A percentile compares a stretch with the other conserved stretches of the same genome.
These are phyloP conservation scores for Gossypium laxum DNA, from an alignment of 441 rosid species.

Conservation along the genomic window DNA sequence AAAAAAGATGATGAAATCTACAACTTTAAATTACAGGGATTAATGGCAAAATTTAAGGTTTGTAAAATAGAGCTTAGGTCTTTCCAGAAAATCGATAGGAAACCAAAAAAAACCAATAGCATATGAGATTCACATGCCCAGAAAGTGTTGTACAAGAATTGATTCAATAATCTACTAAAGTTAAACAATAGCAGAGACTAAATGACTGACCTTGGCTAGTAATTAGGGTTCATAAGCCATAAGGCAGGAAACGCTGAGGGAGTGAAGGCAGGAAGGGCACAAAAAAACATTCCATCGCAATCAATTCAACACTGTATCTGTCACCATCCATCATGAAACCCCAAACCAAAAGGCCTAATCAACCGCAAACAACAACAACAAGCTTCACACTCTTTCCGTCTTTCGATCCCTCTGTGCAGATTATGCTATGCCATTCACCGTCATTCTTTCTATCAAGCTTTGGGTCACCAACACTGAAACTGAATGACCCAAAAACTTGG, in stretches of 20 bases:
- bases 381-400: neutral
- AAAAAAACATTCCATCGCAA: neutral
- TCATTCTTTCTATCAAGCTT: neutral
- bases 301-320: neutral
- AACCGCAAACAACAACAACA: neutral
- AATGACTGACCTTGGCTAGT: neutral
- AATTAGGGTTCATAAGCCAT: neutral
- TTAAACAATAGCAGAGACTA: neutral
- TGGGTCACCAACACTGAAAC: neutral
- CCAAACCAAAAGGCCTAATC: neutral
- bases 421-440: too few relatives aligned
- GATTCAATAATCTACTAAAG: neutral
- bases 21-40: too few relatives aligned
- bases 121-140: neutral
- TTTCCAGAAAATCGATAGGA: slow-evolving; percentile 3
- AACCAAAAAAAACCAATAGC: neutral
- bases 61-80: neutral
- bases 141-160: neutral
- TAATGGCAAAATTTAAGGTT: neutral
- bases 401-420: neutral
- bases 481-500: neutral
- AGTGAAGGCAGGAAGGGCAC: neutral
- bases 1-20: too few relatives aligned
- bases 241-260: neutral
- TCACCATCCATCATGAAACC: neutral